These are phyloP conservation scores for Dimargaris xerosporica DNA, from an alignment of 192 early-diverging fungal genomes.

Conservation along the genomic window DNA sequence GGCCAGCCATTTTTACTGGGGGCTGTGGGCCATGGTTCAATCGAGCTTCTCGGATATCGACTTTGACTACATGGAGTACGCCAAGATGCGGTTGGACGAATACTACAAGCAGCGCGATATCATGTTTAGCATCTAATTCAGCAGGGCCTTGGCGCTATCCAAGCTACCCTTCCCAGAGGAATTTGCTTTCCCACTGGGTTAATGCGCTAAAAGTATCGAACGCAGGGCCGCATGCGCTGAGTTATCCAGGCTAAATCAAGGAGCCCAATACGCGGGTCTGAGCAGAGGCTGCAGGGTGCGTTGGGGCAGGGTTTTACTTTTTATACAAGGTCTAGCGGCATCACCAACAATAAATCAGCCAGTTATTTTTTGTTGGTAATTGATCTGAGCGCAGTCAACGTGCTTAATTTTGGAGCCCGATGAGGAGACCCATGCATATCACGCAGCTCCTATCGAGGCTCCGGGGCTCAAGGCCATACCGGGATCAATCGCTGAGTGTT, in stretches of 20 bases:
- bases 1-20: conserved; percentile 91
- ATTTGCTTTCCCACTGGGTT: neutral
- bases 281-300: neutral
- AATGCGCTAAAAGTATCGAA: neutral
- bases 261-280: too few species aligned
- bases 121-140: conserved; percentile 21
- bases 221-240: neutral
- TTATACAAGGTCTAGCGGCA: neutral
- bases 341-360: neutral
- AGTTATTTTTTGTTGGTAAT: neutral
- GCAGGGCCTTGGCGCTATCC: neutral
- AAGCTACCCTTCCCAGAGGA: neutral
- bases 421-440: neutral
- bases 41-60: conserved; percentile 80
- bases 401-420: neutral
- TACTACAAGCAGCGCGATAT: conserved; percentile 44
- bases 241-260: too few species aligned
- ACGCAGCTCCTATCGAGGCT: neutral
- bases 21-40: conserved; percentile 63
- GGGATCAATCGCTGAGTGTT: neutral
- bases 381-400: neutral
- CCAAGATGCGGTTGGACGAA: conserved; percentile 60
- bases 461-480: neutral
- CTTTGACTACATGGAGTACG: conserved; percentile 91
- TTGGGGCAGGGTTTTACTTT: neutral